Evolutionary conservation across 2,329 filamentous ascomycete genomes (phyloP).

Genomic region (Aspergillus sclerotialis): DNA sequence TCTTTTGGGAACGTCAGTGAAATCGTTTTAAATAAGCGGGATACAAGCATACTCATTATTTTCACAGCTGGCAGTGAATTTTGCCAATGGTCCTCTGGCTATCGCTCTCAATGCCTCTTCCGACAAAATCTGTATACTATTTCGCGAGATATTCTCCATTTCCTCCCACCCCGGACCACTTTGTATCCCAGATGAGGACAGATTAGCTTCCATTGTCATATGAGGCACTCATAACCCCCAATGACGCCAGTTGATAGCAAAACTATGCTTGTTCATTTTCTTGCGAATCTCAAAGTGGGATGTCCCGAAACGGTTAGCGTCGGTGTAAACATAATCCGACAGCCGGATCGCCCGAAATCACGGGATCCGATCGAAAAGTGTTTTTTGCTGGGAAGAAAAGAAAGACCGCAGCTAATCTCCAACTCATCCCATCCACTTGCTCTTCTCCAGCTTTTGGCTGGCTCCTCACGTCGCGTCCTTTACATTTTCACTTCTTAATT

Average conservation of each 20-base stretch:
- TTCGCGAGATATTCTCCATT: conserved; percentile 27
- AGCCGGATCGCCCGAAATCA: conserved; percentile 7
- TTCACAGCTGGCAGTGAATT: conserved; percentile 24
- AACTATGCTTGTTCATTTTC: too few relatives aligned
- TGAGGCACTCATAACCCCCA: conserved; percentile 11
- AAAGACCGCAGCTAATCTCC: background rate
- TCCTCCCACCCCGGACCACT: conserved; percentile 9
- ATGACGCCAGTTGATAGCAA: too few relatives aligned
- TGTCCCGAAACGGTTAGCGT: conserved; percentile 16
- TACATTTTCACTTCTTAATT: conserved; percentile 11
- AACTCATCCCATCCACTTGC: background rate
- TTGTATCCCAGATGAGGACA: conserved; percentile 6
- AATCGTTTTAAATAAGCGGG: background rate
- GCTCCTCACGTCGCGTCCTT: too few relatives aligned
- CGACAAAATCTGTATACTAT: conserved; percentile 29
- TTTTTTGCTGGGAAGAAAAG: background rate
- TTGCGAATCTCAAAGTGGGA: too few relatives aligned
- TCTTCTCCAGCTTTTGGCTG: conserved; percentile 9
- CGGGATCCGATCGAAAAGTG: conserved; percentile 12
- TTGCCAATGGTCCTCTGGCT: conserved; percentile 28
- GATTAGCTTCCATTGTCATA: conserved; percentile 16
- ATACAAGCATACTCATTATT: conserved; percentile 24
- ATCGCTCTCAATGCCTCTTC: conserved; percentile 27
- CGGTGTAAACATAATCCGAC: conserved; percentile 19
- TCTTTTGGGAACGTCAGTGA: conserved; percentile 13